A percentile compares a stretch with the other conserved stretches of the same genome.
Conservation (phyloP, 1,139 yeast species). For the Saccharomyces hybrid region DNA sequence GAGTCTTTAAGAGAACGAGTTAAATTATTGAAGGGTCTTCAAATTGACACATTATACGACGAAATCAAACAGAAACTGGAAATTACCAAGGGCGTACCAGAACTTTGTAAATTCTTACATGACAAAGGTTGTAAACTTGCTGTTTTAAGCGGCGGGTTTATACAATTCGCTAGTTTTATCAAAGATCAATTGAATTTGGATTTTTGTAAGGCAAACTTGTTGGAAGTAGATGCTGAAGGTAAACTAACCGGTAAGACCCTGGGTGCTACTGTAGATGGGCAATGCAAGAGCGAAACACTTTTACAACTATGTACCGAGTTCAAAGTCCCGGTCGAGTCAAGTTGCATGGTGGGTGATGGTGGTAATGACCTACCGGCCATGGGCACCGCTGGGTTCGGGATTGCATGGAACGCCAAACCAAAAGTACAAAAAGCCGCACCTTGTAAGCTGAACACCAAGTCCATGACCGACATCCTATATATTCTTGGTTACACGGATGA, state of each 20-base stretch:
- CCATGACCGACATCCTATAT: conserved; percentile 67
- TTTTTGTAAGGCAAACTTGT: conserved; percentile 79
- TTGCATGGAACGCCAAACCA: conserved; percentile 98
- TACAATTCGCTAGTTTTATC: conserved; percentile 76
- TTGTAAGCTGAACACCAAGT: conserved; percentile 61
- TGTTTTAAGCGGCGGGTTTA: conserved; percentile 91
- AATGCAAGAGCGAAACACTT: conserved; percentile 68
- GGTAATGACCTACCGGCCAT: conserved; percentile 94
- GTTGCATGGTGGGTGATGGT: conserved; percentile 94
- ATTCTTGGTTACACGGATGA: conserved; percentile 67
- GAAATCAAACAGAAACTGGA: conserved; percentile 60
- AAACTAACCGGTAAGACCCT: conserved; percentile 47
- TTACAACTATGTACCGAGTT: conserved; percentile 60
- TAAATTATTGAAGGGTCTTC: conserved; percentile 68
- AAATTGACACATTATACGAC: conserved; percentile 66
- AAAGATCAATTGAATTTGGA: conserved; percentile 64
- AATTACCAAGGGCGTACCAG: conserved; percentile 77
- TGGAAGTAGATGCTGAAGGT: conserved; percentile 47
- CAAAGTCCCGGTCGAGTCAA: conserved; percentile 45
- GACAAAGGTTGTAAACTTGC: conserved; percentile 62
- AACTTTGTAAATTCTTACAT: conserved; percentile 57
- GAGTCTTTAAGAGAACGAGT: conserved; percentile 76
- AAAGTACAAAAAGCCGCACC: conserved; percentile 80
- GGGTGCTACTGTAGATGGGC: conserved; percentile 84
- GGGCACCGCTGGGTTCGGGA: conserved; percentile 85